Evolutionary conservation across 305 asterid species (phyloP), one percentile per base, ranked within the genome.

Genomic region (Lippia alba): DNA sequence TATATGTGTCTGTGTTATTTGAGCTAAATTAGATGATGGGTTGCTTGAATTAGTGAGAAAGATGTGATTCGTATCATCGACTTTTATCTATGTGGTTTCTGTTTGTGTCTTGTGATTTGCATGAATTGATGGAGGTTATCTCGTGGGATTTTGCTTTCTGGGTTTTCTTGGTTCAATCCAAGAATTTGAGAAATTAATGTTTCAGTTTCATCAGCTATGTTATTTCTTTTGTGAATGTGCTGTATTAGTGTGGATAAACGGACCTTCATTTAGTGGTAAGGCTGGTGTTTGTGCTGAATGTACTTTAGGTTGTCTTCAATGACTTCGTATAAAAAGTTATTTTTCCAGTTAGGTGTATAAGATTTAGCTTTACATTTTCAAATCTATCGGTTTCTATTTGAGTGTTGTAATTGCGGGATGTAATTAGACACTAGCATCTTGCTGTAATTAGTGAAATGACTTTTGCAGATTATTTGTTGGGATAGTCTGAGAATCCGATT

Each of bases 11-110:
- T 24, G 64, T 41, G 39, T 15, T 70, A 58, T 10, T 24, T 50
- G 71, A 55, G 55, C 70, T 12, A 14, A 39, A 20, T 61, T 56
- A 15, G 10, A 11, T 11, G 45, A 44, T 34, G 49, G 9, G 18
- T 72, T 72, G 66, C 48, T 72, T 72, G 19, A 61, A 12, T 62
- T 62, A 33, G 17, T 55, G 57, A 20, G 10, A 33, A 19, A 14
- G 51, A 46, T 62, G 67, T 19, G 66, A 46, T 44, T 61, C 54
- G 48, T 33, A 33, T 76, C 36, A 30, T 65, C 14, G 3, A 41
- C 9, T 10, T 48, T 20, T 30, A 6, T n/a, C 5, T n/a, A 6
- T 15, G 5, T 4, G 30, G 50, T 3, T 39, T 56, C 24, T n/a
- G n/a, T n/a, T 45, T 9, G 33, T 62, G 3, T 51, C 12, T 33